Evolutionary conservation across 2,329 filamentous ascomycete genomes (phyloP), one percentile per base, ranked within the genome.

Genomic region (Colletotrichum sp.): DNA sequence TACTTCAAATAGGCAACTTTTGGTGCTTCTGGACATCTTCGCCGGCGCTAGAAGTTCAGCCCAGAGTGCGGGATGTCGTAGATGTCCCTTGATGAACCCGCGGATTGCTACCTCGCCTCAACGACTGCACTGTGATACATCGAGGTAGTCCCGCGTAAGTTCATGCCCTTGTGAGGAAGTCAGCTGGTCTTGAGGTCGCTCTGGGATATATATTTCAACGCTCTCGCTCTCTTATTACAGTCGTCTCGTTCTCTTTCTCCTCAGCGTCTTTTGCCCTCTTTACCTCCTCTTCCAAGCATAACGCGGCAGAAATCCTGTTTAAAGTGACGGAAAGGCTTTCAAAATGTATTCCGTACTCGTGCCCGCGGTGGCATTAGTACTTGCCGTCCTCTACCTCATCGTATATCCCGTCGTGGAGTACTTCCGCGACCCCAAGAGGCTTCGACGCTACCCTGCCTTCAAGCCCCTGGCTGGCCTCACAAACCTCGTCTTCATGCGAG

Each of bases 351-450:
- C 63, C 8, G 13, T n/a, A 12, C 24, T 66, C 12, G 9, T 66
- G 3, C 24, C 63, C 6, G 44, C 26, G 9, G 24, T 9, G 28
- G 24, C 63, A 18, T 26, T 66, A 0, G 8, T 49, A 10, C 9
- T 49, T n/a, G 18, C 63, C 21, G 36, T 30, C 7, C 26, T 66
- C 2, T 71, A 71, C 57, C 49, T 64, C 26, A 62, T 71, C 24
- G 34, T 71, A 26, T 71, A 71, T 59, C 68, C 68, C 5, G n/a
- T 64, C 24, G n/a, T 71, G 30, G 36, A 62, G 30, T 64, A 71
- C 57, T 62, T 71, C 32, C 60, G 68, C 18, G 68, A 71, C 34
- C 57, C 80, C n/a, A 85, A 81, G 5, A 83, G 83, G 2, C 77
- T 81, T 4, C 70, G 80, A 1, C 71, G 74, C 5, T 81, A 79